phyloP scores from a whole-genome alignment of 306 rosid genomes.

The Lupinus albus region DNA sequence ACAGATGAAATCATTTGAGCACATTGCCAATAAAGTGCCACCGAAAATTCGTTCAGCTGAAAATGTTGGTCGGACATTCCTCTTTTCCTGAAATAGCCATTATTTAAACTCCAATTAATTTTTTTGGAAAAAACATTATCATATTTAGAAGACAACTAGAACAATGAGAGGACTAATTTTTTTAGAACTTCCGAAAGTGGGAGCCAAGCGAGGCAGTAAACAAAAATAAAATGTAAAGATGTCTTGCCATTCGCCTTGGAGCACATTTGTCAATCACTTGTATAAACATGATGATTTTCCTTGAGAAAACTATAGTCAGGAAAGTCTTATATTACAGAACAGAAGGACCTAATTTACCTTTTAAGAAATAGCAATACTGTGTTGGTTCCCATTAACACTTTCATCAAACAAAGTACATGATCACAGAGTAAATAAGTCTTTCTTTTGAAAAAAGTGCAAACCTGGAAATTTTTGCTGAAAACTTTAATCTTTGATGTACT shows the following conservation, averaged over 20 bases:
- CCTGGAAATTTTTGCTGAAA: conserved; percentile 93
- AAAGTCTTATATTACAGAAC: conserved; percentile 9
- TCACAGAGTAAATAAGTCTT: background rate
- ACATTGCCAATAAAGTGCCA: conserved; percentile 88
- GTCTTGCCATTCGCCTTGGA: conserved; percentile 17
- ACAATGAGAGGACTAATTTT: conserved; percentile 15
- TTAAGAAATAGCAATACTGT: conserved; percentile 20
- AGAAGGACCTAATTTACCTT: conserved; percentile 6
- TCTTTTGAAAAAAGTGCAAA: conserved; percentile 39
- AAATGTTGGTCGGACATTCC: conserved; percentile 90
- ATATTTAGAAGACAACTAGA: background rate
- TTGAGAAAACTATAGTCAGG: conserved; percentile 33
- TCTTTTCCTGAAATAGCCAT: conserved; percentile 75
- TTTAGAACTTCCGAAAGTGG: conserved; percentile 8
- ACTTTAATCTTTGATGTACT: conserved; percentile 92
- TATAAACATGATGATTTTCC: conserved; percentile 26
- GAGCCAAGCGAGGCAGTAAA: conserved; percentile 25
- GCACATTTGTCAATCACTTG: background rate
- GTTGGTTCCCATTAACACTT: conserved; percentile 23
- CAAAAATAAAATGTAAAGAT: conserved; percentile 22
- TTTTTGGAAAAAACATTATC: background rate
- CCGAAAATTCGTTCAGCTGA: conserved; percentile 87
- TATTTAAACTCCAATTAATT: conserved; percentile 34
- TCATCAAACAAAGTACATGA: conserved; percentile 17
- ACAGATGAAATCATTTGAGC: conserved; percentile 97